Conservation (phyloP, 2,329 filamentous ascomycete species). For the Pyricularia sp. region DNA sequence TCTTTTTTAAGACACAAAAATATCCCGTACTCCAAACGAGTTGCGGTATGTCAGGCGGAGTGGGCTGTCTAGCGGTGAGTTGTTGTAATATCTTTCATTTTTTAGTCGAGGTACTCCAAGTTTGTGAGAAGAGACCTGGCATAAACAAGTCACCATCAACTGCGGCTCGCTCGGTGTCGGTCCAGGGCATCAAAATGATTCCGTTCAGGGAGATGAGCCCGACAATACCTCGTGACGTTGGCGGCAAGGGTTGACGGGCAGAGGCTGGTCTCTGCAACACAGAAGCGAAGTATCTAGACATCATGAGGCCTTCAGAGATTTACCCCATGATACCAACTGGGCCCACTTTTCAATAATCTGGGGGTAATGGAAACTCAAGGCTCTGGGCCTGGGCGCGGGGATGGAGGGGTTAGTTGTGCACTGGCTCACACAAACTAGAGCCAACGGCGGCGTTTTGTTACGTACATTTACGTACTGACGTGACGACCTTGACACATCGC, state of each 20-base stretch:
- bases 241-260: not conserved
- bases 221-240: not conserved
- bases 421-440: not conserved
- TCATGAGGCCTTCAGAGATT: slow-evolving; percentile 3
- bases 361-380: slow-evolving; percentile 17
- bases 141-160: not conserved
- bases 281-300: slow-evolving; percentile 1
- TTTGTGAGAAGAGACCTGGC: not conserved
- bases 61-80: not conserved
- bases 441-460: slow-evolving; percentile 3
- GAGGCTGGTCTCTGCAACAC: not conserved
- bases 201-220: not conserved
- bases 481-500: slow-evolving; percentile 7
- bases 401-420: slow-evolving; percentile 7
- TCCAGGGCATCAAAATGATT: not conserved
- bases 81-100: not conserved
- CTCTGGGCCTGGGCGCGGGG: slow-evolving; percentile 8
- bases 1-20: not conserved
- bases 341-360: slow-evolving; percentile 9
- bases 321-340: not conserved
- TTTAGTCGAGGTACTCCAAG: not conserved
- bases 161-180: not conserved
- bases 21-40: not conserved
- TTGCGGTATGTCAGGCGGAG: not conserved
- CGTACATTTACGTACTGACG: slow-evolving; percentile 7